Evolutionary conservation across 805 yeast genomes (phyloP).

Genomic region (Myxozyma geophila): DNA sequence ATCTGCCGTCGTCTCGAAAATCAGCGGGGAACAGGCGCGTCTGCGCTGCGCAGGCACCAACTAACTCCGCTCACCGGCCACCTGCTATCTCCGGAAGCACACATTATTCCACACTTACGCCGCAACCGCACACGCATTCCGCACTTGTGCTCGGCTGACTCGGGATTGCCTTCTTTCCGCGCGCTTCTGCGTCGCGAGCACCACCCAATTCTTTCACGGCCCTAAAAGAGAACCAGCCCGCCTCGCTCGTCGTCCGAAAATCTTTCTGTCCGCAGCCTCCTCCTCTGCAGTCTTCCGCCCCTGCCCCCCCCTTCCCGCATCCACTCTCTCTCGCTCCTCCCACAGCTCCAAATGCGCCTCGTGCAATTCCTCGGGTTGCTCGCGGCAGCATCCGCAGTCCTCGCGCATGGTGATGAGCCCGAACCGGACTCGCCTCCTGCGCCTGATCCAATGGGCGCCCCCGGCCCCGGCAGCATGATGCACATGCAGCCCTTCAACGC

Average conservation of each 20-base stretch:
- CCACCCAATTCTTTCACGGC: background rate
- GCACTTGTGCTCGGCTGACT: slow-evolving; percentile 10
- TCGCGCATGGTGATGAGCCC: slow-evolving; percentile 24
- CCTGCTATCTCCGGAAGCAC: background rate
- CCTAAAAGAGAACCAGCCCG: background rate
- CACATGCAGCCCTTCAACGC: slow-evolving; percentile 31
- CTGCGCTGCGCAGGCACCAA: too few species aligned
- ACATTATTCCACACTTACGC: background rate
- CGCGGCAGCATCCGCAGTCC: slow-evolving; percentile 10
- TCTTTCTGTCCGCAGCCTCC: background rate
- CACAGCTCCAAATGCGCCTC: slow-evolving; percentile 5
- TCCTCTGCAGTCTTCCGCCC: background rate
- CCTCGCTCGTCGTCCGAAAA: background rate
- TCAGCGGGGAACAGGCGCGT: too few species aligned
- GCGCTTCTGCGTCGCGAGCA: slow-evolving; percentile 1
- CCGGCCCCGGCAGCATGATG: slow-evolving; percentile 1
- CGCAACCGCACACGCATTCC: background rate
- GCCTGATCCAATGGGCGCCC: slow-evolving; percentile 5
- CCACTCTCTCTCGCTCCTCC: slow-evolving; percentile 1
- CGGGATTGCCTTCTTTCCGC: slow-evolving; percentile 6
- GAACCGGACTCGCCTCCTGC: slow-evolving; percentile 9
- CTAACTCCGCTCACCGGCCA: too few species aligned
- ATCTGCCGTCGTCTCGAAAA: too few species aligned
- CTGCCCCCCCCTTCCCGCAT: background rate
- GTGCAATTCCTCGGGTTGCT: slow-evolving; percentile 7